Evolutionary conservation across 345 rosid genomes (phyloP), one percentile per base, ranked within the genome.

Genomic region (Salix suchowensis): DNA sequence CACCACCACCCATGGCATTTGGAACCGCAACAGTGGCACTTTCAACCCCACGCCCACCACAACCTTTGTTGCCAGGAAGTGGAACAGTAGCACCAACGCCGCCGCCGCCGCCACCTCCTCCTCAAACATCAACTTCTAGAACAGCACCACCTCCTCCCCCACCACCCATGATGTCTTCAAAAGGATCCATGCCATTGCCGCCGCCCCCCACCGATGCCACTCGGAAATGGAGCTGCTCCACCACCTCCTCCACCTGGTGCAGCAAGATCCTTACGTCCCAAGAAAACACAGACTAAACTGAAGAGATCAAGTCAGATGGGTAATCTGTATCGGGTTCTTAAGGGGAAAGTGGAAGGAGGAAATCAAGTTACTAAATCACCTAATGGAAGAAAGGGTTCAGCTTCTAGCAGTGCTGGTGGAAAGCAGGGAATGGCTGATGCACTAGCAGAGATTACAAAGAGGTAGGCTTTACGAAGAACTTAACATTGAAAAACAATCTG

Each of bases 351-450:
- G 30, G 96, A 96, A 87, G 98, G 97, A 48, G 79, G 76, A 48
- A 85, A 86, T 75, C 76, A 78, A 18, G 81, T 80, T 24, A 76
- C 75, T 15, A 90, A 72, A 87, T 75, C 84, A 4, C 32, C 82
- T 2, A 48, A 60, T 4, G 89, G 88, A 39, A 80, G 82, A 80
- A 89, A 81, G 50, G 23, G 85, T 46, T 39, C 79, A 14, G 82
- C 74, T n/a, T 81, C 64, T 1, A 74, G 72, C 71, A 68, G 72
- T 19, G 73, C 74, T 4, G 83, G 89, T 66, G 97, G 92, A 64
- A 91, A 94, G 78, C 93, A 93, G 87, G 98, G 97, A 81, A 90
- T 96, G 97, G 97, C 99, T 46, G 99, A 94, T 85, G 98, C 99
- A 52, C 87, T 96, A 12, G 95, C 97, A 52, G 98, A 96, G 87